Conservation (phyloP, 441 rosid species). For the Mallotus japonicus region DNA sequence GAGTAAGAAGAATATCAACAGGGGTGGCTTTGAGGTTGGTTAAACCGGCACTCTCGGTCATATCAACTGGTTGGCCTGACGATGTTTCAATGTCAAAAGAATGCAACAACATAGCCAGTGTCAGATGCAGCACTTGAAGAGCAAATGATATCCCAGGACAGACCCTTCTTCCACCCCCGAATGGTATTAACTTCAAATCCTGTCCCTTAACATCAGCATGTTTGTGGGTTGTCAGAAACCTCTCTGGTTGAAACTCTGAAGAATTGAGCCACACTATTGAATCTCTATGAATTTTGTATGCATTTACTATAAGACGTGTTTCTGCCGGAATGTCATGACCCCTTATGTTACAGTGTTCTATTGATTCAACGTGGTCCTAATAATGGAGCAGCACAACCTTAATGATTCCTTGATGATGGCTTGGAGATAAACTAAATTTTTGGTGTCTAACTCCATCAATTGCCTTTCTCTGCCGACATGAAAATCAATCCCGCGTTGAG, state of each 20-base stretch:
- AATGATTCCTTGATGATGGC: slow-evolving; percentile 55
- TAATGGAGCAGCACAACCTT: slow-evolving; percentile 42
- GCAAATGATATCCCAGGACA: slow-evolving; percentile 37
- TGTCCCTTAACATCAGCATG: slow-evolving; percentile 33
- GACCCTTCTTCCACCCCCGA: slow-evolving; percentile 35
- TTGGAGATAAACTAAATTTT: slow-evolving; percentile 43
- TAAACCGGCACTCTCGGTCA: slow-evolving; percentile 35
- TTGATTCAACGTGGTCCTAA: slow-evolving; percentile 36
- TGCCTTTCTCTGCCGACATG: slow-evolving; percentile 43
- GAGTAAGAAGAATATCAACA: slow-evolving; percentile 32
- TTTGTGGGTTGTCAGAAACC: slow-evolving; percentile 34
- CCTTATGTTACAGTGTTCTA: slow-evolving; percentile 42
- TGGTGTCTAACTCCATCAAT: slow-evolving; percentile 47
- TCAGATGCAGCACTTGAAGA: slow-evolving; percentile 25
- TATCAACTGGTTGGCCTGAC: slow-evolving; percentile 25
- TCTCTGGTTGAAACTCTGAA: slow-evolving; percentile 35
- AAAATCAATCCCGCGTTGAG: slow-evolving; percentile 47
- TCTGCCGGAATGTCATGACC: slow-evolving; percentile 43
- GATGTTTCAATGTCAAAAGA: slow-evolving; percentile 32
- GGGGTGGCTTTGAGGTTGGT: slow-evolving; percentile 35
- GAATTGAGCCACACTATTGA: slow-evolving; percentile 39
- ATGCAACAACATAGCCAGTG: slow-evolving; percentile 35
- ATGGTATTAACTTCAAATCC: slow-evolving; percentile 35
- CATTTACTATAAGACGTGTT: slow-evolving; percentile 41
- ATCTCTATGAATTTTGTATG: slow-evolving; percentile 48